Evolutionary conservation across 495 filamentous ascomycete genomes (phyloP).

Genomic region (Arthonia radiata): DNA sequence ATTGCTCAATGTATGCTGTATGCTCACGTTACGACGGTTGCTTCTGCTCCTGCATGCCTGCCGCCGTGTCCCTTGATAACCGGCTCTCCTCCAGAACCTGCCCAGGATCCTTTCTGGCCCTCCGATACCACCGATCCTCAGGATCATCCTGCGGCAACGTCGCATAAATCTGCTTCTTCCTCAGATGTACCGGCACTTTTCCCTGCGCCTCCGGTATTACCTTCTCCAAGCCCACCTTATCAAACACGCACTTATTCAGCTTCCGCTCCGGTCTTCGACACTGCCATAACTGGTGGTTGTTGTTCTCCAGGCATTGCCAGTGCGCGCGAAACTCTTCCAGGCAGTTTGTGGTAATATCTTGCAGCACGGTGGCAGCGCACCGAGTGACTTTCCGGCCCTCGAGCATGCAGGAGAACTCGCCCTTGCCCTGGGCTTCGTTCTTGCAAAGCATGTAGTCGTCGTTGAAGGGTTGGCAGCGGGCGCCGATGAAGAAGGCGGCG

Average conservation of each 20-base stretch:
- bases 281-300: conserved; percentile 90
- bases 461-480: conserved; percentile 80
- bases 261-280: conserved; percentile 57
- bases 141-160: neutral
- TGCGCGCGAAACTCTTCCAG: conserved; percentile 72
- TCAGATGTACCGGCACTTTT: conserved; percentile 59
- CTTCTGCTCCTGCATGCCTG: too few species aligned
- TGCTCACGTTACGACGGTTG: too few species aligned
- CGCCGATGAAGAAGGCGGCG: conserved; percentile 93
- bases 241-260: conserved; percentile 79
- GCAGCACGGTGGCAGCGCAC: conserved; percentile 88
- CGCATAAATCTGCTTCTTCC: conserved; percentile 53
- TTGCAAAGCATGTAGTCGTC: conserved; percentile 99
- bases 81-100: too few species aligned
- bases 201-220: conserved; percentile 57
- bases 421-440: conserved; percentile 61
- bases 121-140: too few species aligned
- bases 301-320: conserved; percentile 87
- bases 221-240: conserved; percentile 87
- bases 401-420: conserved; percentile 83
- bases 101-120: too few species aligned
- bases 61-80: too few species aligned
- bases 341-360: conserved; percentile 91
- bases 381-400: conserved; percentile 89
- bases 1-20: too few species aligned